phyloP scores from a whole-genome alignment of 2,329 filamentous ascomycete genomes.

The Fusarium xylarioides region DNA sequence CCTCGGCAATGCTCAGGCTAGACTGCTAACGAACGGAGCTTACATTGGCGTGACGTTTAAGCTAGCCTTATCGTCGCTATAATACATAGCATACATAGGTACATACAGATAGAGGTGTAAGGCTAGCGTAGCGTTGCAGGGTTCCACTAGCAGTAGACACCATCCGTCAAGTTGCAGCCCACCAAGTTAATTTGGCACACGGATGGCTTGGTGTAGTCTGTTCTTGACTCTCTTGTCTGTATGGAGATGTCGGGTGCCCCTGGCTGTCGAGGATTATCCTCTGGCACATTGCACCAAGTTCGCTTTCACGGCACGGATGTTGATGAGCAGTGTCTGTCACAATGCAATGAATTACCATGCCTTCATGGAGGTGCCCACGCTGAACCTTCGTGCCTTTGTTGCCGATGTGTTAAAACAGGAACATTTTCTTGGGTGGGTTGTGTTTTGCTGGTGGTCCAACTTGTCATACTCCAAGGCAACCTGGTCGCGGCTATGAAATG shows the following conservation, averaged over 20 bases:
- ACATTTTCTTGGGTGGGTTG: not conserved
- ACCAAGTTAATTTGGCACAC: slow-evolving; percentile 40
- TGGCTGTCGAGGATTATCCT: slow-evolving; percentile 31
- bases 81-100: not conserved
- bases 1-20: slow-evolving; percentile 26
- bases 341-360: not conserved
- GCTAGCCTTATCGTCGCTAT: slow-evolving; percentile 37
- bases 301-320: slow-evolving; percentile 15
- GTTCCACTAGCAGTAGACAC: slow-evolving; percentile 30
- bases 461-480: slow-evolving; percentile 10
- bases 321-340: not conserved
- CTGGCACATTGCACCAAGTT: slow-evolving; percentile 37
- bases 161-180: slow-evolving; percentile 31
- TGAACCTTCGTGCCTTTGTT: not conserved
- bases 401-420: not conserved
- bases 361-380: not conserved
- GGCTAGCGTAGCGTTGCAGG: slow-evolving; percentile 20
- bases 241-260: slow-evolving; percentile 16
- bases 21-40: slow-evolving; percentile 34
- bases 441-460: slow-evolving; percentile 22
- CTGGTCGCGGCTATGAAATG: not conserved
- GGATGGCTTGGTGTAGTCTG: slow-evolving; percentile 41
- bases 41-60: slow-evolving; percentile 41
- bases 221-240: not conserved
- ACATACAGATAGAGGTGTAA: not conserved